Base-by-base conservation (phyloP, 495 filamentous ascomycete species). In the Xylaria curta region DNA sequence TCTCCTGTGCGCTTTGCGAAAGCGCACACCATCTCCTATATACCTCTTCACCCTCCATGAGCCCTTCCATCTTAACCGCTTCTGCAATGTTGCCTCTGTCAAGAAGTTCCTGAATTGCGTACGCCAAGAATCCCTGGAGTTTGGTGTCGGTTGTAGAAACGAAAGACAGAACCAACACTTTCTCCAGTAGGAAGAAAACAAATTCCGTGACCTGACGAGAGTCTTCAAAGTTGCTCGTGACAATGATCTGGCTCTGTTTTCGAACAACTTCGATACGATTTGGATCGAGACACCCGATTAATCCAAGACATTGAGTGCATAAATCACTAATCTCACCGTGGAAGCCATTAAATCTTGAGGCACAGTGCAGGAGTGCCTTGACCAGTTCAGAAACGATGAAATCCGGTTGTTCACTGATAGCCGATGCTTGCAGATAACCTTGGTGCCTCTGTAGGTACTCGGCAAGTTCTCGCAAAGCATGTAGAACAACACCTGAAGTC, bases 91-190 rank as follows among this genome's bases (percentile, higher is more conserved):
- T 89, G 76, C 91, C 91, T 70, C 90, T 89, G 66, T 89, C 91
- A 10, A 98, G 87, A 10, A 99, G 85, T 74, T 96, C 92, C 80
- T 99, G 96, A 91, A 98, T 97, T 3, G 91, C 92, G 78, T 90
- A 98, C 17, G 94, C 93, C 19, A 99, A 84, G 78, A 97, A 98
- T 1, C 94, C 93, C 77, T 97, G 95, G 21, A 93, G 87, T 76
- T 90, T 90, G 0, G 94, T 91, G 76, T 97, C 96, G 2, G 89
- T 94, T 12, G 92, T 91, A 3, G 94, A 95, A 44, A 95, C 83
- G 77, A 99, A 99, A 15, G 94, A 91, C 73, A 94, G 93, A 63
- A 98, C 93, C 28, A 98, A 83, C 2, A 97, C 91, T 76, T 96
- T 87, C 74, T 97, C 92, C 9, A 99, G 86, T 56, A 96, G 84